Evolutionary conservation across 108 stramenopile genomes (phyloP).

Genomic region (Cylindrotheca closterium): DNA sequence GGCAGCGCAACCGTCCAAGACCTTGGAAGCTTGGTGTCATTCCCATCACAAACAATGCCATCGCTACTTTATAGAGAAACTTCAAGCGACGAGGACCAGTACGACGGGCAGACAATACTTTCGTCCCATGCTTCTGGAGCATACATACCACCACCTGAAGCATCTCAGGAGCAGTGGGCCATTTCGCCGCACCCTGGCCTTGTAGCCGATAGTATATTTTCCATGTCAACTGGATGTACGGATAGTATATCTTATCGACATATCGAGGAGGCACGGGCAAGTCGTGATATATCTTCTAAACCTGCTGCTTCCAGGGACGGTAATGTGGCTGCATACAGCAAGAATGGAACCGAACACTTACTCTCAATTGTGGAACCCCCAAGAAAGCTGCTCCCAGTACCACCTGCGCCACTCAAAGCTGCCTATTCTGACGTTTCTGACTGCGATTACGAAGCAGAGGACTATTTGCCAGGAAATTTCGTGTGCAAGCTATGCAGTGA

Average conservation of each 20-base stretch:
- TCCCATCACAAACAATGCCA: constrained; percentile 3
- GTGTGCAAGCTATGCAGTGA: constrained; percentile 37
- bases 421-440: neutral
- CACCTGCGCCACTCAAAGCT: constrained; percentile 17
- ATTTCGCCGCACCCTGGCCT: constrained; percentile 24
- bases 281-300: neutral
- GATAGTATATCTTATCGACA: constrained; percentile 14
- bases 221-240: constrained; percentile 25
- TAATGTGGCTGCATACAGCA: neutral
- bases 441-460: constrained; percentile 12
- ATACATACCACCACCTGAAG: constrained; percentile 18
- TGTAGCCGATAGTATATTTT: neutral
- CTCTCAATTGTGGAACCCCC: constrained; percentile 8
- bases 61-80: neutral
- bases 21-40: constrained; percentile 11
- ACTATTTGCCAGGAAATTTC: constrained; percentile 22
- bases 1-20: constrained; percentile 15
- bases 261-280: neutral
- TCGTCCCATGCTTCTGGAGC: constrained; percentile 33
- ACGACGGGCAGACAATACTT: constrained; percentile 17
- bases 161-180: constrained; percentile 10
- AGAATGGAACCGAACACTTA: neutral
- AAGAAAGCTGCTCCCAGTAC: constrained; percentile 3
- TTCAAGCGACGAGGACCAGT: neutral
- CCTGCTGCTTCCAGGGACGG: too few species aligned